Evolutionary conservation across 2,329 filamentous ascomycete species (phyloP).

Genomic region (Aspergillus spinulosporus): DNA sequence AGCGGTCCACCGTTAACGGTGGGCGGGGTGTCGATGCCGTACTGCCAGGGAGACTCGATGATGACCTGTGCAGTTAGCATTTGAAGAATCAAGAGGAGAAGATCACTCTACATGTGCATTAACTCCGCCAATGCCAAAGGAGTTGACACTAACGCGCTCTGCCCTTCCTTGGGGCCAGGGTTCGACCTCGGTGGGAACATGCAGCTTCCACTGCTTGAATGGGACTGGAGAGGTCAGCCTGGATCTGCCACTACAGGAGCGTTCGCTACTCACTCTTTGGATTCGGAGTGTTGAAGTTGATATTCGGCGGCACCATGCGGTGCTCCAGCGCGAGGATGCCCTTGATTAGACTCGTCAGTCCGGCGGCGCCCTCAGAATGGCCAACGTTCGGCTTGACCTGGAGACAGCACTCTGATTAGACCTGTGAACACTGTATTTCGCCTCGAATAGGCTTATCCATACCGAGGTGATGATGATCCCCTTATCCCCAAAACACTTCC

Average conservation of each 20-base stretch:
- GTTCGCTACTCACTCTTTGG: too few relatives aligned
- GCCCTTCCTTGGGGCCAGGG: conserved; percentile 1
- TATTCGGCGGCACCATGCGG: conserved; percentile 28
- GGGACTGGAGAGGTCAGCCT: background rate
- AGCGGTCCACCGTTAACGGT: too few relatives aligned
- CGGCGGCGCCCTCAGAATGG: conserved; percentile 28
- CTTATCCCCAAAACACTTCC: conserved; percentile 18
- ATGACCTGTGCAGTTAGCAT: background rate
- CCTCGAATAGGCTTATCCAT: too few relatives aligned
- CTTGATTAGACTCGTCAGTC: conserved; percentile 29
- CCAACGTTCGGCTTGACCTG: conserved; percentile 31
- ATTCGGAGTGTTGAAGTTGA: conserved; percentile 22
- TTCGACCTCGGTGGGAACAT: background rate
- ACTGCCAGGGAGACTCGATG: background rate
- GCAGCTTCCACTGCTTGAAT: background rate
- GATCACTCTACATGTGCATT: conserved; percentile 13
- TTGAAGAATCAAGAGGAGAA: background rate
- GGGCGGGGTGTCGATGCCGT: background rate
- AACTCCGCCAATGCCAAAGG: conserved; percentile 24
- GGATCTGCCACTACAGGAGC: too few relatives aligned
- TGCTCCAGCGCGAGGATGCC: conserved; percentile 23
- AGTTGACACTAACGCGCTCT: conserved; percentile 17
- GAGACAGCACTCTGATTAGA: too few relatives aligned
- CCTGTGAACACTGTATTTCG: too few relatives aligned
- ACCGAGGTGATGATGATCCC: too few relatives aligned